phyloP scores from a whole-genome alignment of 2,329 filamentous ascomycete genomes.

The Cladosporium phlei region DNA sequence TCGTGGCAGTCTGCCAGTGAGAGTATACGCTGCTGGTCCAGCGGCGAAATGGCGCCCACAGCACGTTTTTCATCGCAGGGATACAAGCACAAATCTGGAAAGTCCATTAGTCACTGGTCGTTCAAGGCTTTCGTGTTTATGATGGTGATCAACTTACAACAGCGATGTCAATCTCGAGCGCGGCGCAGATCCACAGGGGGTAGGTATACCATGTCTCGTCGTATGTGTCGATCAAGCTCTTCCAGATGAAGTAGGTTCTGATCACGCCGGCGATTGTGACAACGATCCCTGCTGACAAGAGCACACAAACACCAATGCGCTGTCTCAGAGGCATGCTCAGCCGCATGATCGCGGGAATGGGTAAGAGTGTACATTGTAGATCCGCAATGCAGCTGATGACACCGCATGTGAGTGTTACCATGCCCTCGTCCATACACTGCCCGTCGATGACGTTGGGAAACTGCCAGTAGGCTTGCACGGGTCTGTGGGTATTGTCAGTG shows the following conservation, averaged over 20 bases:
- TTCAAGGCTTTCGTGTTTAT: no score
- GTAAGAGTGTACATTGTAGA: constrained; percentile 38
- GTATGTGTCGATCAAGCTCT: constrained; percentile 37
- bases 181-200: constrained; percentile 43
- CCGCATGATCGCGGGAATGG: constrained; percentile 39
- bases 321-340: constrained; percentile 41
- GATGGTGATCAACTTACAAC: constrained; percentile 39
- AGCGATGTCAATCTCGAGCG: constrained; percentile 45
- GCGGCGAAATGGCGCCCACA: constrained; percentile 14
- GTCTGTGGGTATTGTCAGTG: constrained; percentile 22
- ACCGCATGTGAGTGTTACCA: constrained; percentile 35
- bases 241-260: constrained; percentile 43
- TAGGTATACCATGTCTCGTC: constrained; percentile 45
- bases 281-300: constrained; percentile 40
- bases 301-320: constrained; percentile 35
- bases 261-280: constrained; percentile 41
- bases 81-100: constrained; percentile 37
- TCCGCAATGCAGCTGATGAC: constrained; percentile 42
- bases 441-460: constrained; percentile 29
- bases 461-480: constrained; percentile 40
- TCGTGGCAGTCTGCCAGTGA: no score
- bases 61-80: constrained; percentile 33
- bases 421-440: constrained; percentile 41
- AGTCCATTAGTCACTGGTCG: background rate
- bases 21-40: background rate